Percentiles rank a stretch among this genome's conserved stretches.
Evolutionary conservation across 208 protist species (phyloP).

Genomic region (Leishmania major): DNA sequence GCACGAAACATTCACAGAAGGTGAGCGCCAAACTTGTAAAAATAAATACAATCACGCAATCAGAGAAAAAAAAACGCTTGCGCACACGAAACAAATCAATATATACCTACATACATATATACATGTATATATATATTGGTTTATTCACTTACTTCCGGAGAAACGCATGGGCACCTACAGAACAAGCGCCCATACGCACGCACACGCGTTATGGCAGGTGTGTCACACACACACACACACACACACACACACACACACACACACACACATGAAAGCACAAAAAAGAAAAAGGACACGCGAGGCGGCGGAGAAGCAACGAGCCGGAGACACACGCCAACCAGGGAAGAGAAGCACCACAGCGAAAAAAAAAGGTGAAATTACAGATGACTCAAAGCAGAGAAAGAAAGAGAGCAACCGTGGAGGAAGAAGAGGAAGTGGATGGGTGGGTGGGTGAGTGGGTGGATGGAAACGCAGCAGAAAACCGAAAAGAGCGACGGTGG

Average conservation of each 20-base stretch:
- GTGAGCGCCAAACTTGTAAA: background rate
- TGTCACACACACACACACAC: no score
- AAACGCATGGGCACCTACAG: no score
- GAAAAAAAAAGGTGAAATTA: background rate
- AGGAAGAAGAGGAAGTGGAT: slow-evolving; percentile 1
- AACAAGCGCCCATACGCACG: no score
- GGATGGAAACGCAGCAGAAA: slow-evolving; percentile 5
- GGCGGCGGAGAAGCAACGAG: background rate
- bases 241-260: background rate
- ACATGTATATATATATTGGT: background rate
- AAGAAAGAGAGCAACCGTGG: background rate
- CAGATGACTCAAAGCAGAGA: background rate
- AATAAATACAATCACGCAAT: background rate
- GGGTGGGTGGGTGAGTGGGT: background rate
- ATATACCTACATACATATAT: slow-evolving; percentile 4
- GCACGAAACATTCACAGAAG: background rate
- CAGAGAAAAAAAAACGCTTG: background rate
- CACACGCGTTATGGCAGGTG: no score
- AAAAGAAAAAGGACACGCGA: slow-evolving; percentile 1
- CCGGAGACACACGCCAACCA: background rate
- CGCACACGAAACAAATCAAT: background rate
- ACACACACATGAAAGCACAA: background rate
- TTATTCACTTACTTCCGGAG: background rate
- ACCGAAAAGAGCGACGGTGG: background rate
- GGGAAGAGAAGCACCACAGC: background rate